These are phyloP conservation scores for Verticillium tricorpus DNA, from an alignment of 2,329 filamentous ascomycete species.

Conservation along the genomic window DNA sequence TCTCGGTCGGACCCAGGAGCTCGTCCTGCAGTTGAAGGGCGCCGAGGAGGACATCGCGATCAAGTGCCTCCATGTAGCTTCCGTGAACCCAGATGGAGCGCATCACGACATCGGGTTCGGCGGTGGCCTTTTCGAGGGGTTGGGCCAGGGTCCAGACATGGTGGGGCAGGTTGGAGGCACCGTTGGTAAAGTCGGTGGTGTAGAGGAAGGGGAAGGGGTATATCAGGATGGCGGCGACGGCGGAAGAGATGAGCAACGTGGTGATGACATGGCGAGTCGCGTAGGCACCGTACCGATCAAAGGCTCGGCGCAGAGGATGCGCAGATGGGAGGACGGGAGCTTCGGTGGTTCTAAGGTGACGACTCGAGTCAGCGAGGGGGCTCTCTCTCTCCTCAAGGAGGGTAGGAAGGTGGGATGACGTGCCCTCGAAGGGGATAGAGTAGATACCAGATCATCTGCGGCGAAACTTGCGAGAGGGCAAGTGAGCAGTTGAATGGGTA, in stretches of 20 bases:
- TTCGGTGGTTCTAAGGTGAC: constrained; percentile 60
- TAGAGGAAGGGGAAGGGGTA: constrained; percentile 75
- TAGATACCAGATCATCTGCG: constrained; percentile 68
- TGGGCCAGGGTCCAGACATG: constrained; percentile 78
- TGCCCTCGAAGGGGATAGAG: constrained; percentile 74
- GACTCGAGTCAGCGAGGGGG: constrained; percentile 1
- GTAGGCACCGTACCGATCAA: constrained; percentile 65
- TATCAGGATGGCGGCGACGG: constrained; percentile 63
- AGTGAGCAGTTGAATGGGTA: constrained; percentile 1
- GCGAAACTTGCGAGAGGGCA: constrained; percentile 8
- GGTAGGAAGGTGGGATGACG: constrained; percentile 26
- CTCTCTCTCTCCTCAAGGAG: background rate
- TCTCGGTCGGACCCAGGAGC: constrained; percentile 56
- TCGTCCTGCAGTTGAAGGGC: constrained; percentile 67
- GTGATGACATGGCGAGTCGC: constrained; percentile 70
- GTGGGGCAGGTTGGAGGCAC: constrained; percentile 67
- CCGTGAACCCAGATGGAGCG: constrained; percentile 79
- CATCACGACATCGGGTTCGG: constrained; percentile 69
- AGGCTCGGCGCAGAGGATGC: constrained; percentile 61
- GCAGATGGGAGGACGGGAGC: constrained; percentile 60
- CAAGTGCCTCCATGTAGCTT: constrained; percentile 72
- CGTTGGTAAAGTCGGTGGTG: constrained; percentile 65
- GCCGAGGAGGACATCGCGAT: constrained; percentile 58
- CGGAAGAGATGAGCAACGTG: constrained; percentile 70
- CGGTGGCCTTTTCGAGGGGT: constrained; percentile 48